Evolutionary conservation across 495 filamentous ascomycete genomes (phyloP), one percentile per base, ranked within the genome.

Genomic region (Astrothelium macrocarpum): DNA sequence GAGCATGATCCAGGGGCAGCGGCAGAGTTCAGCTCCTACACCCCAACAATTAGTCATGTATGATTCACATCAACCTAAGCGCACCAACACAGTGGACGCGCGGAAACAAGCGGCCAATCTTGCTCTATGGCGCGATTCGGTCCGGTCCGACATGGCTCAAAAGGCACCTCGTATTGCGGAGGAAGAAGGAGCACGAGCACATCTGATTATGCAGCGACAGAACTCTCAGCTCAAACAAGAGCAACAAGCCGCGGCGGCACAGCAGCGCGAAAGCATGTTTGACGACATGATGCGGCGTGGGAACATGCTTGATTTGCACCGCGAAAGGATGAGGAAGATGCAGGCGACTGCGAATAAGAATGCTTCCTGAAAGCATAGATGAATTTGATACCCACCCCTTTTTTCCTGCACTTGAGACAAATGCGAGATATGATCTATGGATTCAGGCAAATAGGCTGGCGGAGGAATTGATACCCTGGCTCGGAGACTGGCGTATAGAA

Each of bases 261-360:
- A 67, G 32, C 46, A 66, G 0, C 64, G 74, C 1, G 80, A 86
- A 53, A 79, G 79, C 53, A 78, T 80, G 59, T 83, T 89, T 64
- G 89, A 90, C 60, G 82, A 85, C 67, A 80, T 84, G 62, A 94
- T 95, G 90, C 80, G 90, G 53, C 84, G 83, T 11, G 84, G 86
- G 0, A 84, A 85, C 66, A 85, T 95, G 80, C 77, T 87, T 39
- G 88, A 90, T 49, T 78, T 86, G 45, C 93, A 97, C 74, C 79
- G 87, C 60, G 85, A 93, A 64, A 90, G 89, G 0, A 81, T 97
- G 82, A 78, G 90, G 67, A 84, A 80, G 72, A 87, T 97, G 87
- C 93, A 96, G 76, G 82, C 84, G 25, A 78, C 78, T 23, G 88
- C 87, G 2, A 89, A 85, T 70, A 78, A 78, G 61, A 66, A 71